Evolutionary conservation across 2,329 filamentous ascomycete genomes (phyloP).

Genomic region (Mycosphaerelloides madeirae): DNA sequence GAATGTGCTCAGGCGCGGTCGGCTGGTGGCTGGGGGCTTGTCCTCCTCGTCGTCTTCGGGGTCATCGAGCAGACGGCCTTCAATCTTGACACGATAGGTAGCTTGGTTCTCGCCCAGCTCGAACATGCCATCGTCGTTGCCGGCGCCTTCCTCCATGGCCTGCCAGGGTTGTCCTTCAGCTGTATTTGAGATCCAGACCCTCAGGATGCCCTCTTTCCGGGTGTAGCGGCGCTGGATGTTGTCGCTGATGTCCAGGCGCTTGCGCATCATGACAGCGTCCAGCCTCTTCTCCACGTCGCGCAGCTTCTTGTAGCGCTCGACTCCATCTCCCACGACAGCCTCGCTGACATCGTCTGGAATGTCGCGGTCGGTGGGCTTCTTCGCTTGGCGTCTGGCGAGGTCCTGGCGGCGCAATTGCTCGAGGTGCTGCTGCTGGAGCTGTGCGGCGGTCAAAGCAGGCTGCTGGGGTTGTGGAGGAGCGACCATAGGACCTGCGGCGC

Average conservation of each 20-base stretch:
- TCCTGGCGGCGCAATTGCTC: conserved; percentile 44
- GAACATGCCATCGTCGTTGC: conserved; percentile 63
- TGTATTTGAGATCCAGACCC: conserved; percentile 93
- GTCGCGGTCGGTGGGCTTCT: conserved; percentile 91
- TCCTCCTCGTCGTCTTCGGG: conserved; percentile 49
- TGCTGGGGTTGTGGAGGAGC: conserved; percentile 25
- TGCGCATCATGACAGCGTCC: conserved; percentile 90
- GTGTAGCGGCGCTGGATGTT: conserved; percentile 59
- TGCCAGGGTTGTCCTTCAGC: conserved; percentile 95
- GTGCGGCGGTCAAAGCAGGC: conserved; percentile 48
- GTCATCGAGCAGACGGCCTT: conserved; percentile 70
- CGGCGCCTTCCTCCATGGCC: conserved; percentile 43
- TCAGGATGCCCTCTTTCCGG: conserved; percentile 65
- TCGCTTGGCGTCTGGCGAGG: conserved; percentile 69
- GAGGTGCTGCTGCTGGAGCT: conserved; percentile 44
- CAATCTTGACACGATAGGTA: conserved; percentile 85
- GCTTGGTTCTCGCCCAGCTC: conserved; percentile 78
- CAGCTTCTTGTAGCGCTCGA: conserved; percentile 74
- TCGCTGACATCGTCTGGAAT: conserved; percentile 80
- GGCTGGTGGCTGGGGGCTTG: conserved; percentile 43
- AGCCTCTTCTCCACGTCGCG: conserved; percentile 82
- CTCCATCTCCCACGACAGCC: conserved; percentile 74
- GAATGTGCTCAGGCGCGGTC: conserved; percentile 66
- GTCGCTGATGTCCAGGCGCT: conserved; percentile 85
- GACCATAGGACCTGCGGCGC: conserved; percentile 42